phyloP scores from a whole-genome alignment of 148 eudicot species.

The Vaccinium vitisidaea region DNA sequence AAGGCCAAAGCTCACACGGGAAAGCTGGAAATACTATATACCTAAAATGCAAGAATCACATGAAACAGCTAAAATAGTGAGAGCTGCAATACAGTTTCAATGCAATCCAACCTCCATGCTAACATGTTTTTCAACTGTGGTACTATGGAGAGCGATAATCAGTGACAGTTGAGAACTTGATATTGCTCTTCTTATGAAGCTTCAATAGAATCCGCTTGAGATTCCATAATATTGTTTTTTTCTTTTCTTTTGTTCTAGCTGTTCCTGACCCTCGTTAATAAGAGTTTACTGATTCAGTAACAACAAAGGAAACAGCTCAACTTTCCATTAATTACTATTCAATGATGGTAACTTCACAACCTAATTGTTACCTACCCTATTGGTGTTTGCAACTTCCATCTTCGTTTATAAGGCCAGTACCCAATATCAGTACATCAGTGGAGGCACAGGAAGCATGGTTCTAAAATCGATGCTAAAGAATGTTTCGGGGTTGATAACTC shows the following conservation, averaged over 20 bases:
- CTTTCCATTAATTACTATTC: neutral
- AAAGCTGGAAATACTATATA: neutral
- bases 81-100: neutral
- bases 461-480: neutral
- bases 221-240: neutral
- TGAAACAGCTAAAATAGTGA: neutral
- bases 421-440: neutral
- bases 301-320: neutral
- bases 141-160: neutral
- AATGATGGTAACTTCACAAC: neutral
- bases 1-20: slow-evolving; percentile 8
- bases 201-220: neutral
- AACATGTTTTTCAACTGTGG: neutral
- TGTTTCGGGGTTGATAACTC: neutral
- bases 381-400: neutral
- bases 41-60: neutral
- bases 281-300: neutral
- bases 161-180: neutral
- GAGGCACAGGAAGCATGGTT: neutral
- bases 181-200: neutral
- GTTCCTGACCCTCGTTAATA: neutral
- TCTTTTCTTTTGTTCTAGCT: neutral
- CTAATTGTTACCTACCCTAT: neutral
- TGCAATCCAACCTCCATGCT: slow-evolving; percentile 1
- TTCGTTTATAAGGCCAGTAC: neutral